These are phyloP conservation scores for Vicia sativa DNA, from an alignment of 306 rosid species.

Conservation along the genomic window DNA sequence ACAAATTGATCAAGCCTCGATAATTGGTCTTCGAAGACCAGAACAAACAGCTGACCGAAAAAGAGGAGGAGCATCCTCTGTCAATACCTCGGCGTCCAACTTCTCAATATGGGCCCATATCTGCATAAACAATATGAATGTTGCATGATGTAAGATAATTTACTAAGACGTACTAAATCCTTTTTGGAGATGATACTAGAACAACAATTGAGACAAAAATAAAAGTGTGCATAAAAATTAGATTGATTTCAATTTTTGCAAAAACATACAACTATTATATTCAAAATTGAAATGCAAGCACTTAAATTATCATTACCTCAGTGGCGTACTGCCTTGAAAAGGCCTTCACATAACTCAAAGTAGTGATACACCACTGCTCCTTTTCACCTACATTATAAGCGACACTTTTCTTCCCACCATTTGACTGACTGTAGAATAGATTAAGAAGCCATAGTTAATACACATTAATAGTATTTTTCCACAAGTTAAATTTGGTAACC, in stretches of 20 bases:
- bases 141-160: slow-evolving; percentile 10
- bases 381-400: slow-evolving; percentile 79
- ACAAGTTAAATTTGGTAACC: neutral
- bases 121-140: slow-evolving; percentile 50
- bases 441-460: slow-evolving; percentile 14
- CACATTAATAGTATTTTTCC: slow-evolving; percentile 9
- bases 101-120: slow-evolving; percentile 87
- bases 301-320: slow-evolving; percentile 63
- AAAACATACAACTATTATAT: neutral
- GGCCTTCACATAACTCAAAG: slow-evolving; percentile 93
- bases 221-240: neutral
- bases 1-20: slow-evolving; percentile 43
- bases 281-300: slow-evolving; percentile 29
- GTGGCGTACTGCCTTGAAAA: slow-evolving; percentile 95
- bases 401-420: slow-evolving; percentile 60
- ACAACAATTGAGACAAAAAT: neutral
- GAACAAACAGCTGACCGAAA: slow-evolving; percentile 64
- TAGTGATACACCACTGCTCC: slow-evolving; percentile 95
- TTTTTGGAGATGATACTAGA: slow-evolving; percentile 13
- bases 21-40: slow-evolving; percentile 67
- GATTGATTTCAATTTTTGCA: neutral
- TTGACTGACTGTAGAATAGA: slow-evolving; percentile 64
- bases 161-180: neutral
- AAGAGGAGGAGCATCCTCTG: slow-evolving; percentile 69
- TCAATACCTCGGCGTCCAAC: slow-evolving; percentile 75